Evolutionary conservation across 352 stramenopile species (phyloP).

Genomic region (Globisporangium barbulae): DNA sequence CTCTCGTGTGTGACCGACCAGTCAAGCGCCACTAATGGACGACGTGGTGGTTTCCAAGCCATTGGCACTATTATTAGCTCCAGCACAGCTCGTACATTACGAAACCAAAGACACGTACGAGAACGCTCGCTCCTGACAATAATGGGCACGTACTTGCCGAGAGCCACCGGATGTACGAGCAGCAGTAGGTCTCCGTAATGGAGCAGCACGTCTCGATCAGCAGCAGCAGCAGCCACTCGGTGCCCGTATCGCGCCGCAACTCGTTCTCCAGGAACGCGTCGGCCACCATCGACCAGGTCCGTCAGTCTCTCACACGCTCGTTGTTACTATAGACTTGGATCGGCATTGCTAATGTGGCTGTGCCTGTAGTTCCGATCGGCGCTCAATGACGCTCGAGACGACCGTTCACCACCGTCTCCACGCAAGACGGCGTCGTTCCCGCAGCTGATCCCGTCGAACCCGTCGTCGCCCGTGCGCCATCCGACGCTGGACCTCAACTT

Average conservation of each 20-base stretch:
- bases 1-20: background rate
- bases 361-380: conserved; percentile 11
- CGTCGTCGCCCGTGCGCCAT: conserved; percentile 12
- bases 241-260: conserved; percentile 23
- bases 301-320: background rate
- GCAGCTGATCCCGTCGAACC: conserved; percentile 11
- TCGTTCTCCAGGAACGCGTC: conserved; percentile 31
- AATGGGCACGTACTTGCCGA: background rate
- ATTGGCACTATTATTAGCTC: background rate
- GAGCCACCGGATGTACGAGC: background rate
- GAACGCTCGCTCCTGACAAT: background rate
- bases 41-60: background rate
- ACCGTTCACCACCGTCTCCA: conserved; percentile 9
- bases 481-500: background rate
- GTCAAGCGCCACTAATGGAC: background rate
- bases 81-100: background rate
- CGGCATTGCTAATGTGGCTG: background rate
- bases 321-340: background rate
- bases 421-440: conserved; percentile 28
- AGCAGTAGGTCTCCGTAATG: background rate
- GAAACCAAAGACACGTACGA: background rate
- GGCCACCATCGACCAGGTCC: conserved; percentile 30
- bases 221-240: conserved; percentile 11
- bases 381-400: conserved; percentile 12
- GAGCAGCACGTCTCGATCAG: background rate